phyloP scores from a whole-genome alignment of 1,284 basidiomycete species.

The Cryptococcus sp. region DNA sequence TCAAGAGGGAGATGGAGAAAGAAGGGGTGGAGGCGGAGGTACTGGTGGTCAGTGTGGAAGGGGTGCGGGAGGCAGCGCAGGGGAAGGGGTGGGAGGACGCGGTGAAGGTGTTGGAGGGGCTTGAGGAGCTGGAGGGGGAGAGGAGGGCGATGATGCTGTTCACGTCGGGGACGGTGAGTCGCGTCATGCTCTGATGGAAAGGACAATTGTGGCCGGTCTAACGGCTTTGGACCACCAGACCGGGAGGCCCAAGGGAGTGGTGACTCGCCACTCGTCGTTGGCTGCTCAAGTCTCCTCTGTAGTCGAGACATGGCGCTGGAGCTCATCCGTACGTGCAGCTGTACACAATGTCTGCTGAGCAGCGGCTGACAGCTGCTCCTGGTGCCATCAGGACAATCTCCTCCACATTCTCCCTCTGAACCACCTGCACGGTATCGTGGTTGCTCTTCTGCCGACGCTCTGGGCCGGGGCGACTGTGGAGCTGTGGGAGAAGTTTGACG shows the following conservation, averaged over 20 bases:
- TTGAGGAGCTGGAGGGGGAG: slow-evolving; percentile 21
- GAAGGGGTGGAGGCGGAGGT: slow-evolving; percentile 1
- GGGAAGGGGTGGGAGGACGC: neutral
- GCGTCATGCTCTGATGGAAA: neutral
- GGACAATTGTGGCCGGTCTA: neutral
- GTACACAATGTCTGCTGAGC: no score
- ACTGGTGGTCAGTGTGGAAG: slow-evolving; percentile 12
- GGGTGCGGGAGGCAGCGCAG: neutral
- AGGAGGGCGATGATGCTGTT: slow-evolving; percentile 45
- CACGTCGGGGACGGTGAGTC: slow-evolving; percentile 38
- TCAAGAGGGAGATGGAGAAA: slow-evolving; percentile 19
- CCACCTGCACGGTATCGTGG: slow-evolving; percentile 45
- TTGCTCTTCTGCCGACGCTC: slow-evolving; percentile 40
- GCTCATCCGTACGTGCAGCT: slow-evolving; percentile 10
- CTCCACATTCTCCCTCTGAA: slow-evolving; percentile 42
- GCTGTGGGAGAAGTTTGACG: slow-evolving; percentile 42
- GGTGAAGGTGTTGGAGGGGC: neutral
- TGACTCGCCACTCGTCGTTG: slow-evolving; percentile 41
- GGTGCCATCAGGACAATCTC: slow-evolving; percentile 22
- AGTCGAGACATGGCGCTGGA: slow-evolving; percentile 39
- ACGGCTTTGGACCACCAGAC: slow-evolving; percentile 16
- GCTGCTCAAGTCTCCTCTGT: slow-evolving; percentile 36
- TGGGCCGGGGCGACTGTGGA: slow-evolving; percentile 46
- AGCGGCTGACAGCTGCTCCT: neutral
- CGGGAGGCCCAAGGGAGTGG: slow-evolving; percentile 44